Conservation (phyloP, 2,329 filamentous ascomycete genomes). For the Verticillium dahliae region DNA sequence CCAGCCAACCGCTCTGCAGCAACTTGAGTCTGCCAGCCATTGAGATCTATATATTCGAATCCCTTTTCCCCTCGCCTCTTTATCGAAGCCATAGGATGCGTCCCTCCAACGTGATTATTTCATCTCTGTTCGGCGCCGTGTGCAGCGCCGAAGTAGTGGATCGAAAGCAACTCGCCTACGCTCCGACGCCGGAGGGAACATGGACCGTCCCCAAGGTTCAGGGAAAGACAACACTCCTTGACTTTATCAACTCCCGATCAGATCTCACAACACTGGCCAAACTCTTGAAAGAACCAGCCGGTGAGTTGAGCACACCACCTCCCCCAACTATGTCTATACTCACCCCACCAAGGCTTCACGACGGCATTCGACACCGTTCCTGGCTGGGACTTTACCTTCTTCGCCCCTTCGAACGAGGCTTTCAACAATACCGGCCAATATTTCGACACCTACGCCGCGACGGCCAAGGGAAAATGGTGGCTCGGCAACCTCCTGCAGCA, state of each 20-base stretch:
- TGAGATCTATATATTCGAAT: too few relatives aligned
- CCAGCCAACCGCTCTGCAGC: too few relatives aligned
- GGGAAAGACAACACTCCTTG: neutral
- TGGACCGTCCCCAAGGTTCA: neutral
- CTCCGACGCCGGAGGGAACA: neutral
- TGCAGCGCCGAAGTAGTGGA: neutral
- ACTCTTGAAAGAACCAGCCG: slow-evolving; percentile 1
- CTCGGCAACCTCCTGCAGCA: slow-evolving; percentile 18
- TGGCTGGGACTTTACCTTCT: slow-evolving; percentile 22
- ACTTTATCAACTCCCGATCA: slow-evolving; percentile 1
- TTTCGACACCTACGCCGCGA: slow-evolving; percentile 16
- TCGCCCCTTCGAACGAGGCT: slow-evolving; percentile 20
- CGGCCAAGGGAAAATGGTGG: slow-evolving; percentile 20
- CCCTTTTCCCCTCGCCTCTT: neutral
- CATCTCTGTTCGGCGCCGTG: neutral
- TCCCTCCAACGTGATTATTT: neutral
- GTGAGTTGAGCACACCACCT: slow-evolving; percentile 5
- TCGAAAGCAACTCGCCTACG: slow-evolving; percentile 1
- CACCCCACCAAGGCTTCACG: slow-evolving; percentile 14
- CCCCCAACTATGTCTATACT: neutral
- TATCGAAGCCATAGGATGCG: neutral
- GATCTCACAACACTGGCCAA: neutral
- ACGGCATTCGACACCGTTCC: slow-evolving; percentile 19
- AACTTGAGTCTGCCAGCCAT: too few relatives aligned
- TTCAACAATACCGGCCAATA: slow-evolving; percentile 21